Evolutionary conservation across 2,329 filamentous ascomycete genomes (phyloP).

Genomic region (Aspergillus costaricaensis): DNA sequence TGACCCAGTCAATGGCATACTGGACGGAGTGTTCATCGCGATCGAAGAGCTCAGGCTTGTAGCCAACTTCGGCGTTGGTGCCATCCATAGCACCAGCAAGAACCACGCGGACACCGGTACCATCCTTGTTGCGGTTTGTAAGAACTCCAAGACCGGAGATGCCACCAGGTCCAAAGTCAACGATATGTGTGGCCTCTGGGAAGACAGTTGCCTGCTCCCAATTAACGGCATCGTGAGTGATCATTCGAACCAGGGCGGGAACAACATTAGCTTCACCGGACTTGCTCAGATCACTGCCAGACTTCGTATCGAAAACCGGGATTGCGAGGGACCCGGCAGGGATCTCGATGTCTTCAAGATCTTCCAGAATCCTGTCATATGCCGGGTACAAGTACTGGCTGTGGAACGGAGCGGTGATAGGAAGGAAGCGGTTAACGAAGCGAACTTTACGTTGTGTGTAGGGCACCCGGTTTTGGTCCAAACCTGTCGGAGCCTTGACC

Average conservation of each 20-base stretch:
- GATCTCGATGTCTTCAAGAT: constrained; percentile 80
- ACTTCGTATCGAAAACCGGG: constrained; percentile 86
- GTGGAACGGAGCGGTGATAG: constrained; percentile 97
- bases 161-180: constrained; percentile 95
- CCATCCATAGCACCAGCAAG: constrained; percentile 91
- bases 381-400: constrained; percentile 88
- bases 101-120: constrained; percentile 94
- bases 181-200: constrained; percentile 84
- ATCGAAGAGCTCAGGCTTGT: constrained; percentile 97
- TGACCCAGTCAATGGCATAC: constrained; percentile 96
- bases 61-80: constrained; percentile 86
- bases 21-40: constrained; percentile 93
- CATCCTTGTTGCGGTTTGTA: constrained; percentile 98
- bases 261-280: constrained; percentile 76
- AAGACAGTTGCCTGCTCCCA: constrained; percentile 97
- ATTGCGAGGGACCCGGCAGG: constrained; percentile 73
- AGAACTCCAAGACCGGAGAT: constrained; percentile 94
- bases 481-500: constrained; percentile 94
- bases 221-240: constrained; percentile 89
- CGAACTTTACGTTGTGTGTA: constrained; percentile 95
- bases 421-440: constrained; percentile 94
- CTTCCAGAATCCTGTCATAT: constrained; percentile 78
- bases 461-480: constrained; percentile 92
- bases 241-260: constrained; percentile 83
- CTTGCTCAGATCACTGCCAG: constrained; percentile 77